Evolutionary conservation across 2,329 filamentous ascomycete genomes (phyloP), one percentile per base, ranked within the genome.

Genomic region (Arthrobotrys iridis): DNA sequence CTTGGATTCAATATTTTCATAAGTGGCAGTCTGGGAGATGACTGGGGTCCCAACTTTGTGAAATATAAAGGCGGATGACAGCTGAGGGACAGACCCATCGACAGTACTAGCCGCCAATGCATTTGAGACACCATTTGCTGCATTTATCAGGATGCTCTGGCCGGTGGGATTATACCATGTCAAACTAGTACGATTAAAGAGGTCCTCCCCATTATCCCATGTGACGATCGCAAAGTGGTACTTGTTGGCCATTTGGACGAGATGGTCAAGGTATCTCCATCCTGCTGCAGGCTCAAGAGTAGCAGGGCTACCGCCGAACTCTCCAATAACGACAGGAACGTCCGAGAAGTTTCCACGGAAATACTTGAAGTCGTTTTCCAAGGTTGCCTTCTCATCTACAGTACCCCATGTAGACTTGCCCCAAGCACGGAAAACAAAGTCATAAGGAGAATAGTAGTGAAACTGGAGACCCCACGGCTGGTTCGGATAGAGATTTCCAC

Each of bases 321-420:
- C 87, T 7, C 87, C 87, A 13, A 89, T 84, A 0, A 88, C 79
- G 83, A 72, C 48, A 0, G 67, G 67, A 10, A 64, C 15, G 11
- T 43, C 10, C 3, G 67, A 85, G 77, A 89, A 88, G 78, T 88
- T 88, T 3, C 82, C 83, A 0, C 86, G 83, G 15, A 88, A 83
- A 30, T 83, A 81, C 18, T 83, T 80, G 28, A 89, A 82, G 65
- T 88, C 87, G 2, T 82, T 80, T 37, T 83, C 82, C 6, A 88
- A 79, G 1, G 83, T 52, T 0, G 83, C 81, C 78, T 87, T 86
- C 78, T 89, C 87, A 0, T 82, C 82, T 24, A 84, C 85, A 1
- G 85, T 86, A n/a, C 87, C 87, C 87, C 86, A 88, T 41, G 85
- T 86, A 0, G 87, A 88, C 79, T 87, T 87, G 15, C 87, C 87